Conservation (phyloP, 2,329 filamentous ascomycete genomes). For the Fusarium nodosum region DNA sequence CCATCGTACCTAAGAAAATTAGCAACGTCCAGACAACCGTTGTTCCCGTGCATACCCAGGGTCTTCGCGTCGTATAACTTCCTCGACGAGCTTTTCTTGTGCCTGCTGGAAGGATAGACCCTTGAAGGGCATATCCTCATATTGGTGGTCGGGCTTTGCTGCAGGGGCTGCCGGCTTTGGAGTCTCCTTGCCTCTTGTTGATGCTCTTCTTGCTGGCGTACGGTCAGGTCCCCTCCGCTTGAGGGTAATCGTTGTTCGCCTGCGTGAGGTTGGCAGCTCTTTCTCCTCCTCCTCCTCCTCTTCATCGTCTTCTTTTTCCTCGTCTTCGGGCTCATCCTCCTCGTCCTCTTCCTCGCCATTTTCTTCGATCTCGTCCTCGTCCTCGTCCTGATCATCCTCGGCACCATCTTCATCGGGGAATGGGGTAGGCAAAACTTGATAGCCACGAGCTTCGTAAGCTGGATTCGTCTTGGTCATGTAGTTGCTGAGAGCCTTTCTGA, state of each 20-base stretch:
- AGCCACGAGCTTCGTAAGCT: conserved; percentile 77
- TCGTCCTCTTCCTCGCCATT: conserved; percentile 51
- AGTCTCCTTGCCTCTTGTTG: conserved; percentile 52
- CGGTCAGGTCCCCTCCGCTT: conserved; percentile 56
- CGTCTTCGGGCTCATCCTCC: conserved; percentile 52
- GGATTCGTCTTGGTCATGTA: conserved; percentile 91
- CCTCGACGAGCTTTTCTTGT: conserved; percentile 86
- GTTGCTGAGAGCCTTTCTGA: conserved; percentile 87
- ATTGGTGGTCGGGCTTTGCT: conserved; percentile 65
- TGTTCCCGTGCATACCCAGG: conserved; percentile 63
- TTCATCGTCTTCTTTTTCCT: conserved; percentile 49
- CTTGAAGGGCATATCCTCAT: conserved; percentile 72
- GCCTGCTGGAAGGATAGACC: conserved; percentile 85
- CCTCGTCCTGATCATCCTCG: conserved; percentile 51
- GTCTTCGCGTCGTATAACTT: conserved; percentile 77
- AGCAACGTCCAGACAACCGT: conserved; percentile 3
- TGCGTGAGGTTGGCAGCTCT: conserved; percentile 52
- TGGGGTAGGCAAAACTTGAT: conserved; percentile 80
- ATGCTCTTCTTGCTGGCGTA: conserved; percentile 53
- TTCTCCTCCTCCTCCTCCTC: conserved; percentile 51
- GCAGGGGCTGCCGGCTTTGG: conserved; percentile 56
- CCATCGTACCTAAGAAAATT: conserved; percentile 72
- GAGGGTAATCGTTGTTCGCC: conserved; percentile 58
- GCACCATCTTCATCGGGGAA: conserved; percentile 58
- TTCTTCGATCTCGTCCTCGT: conserved; percentile 50